Base-by-base conservation (phyloP, 805 yeast species). In the Wickerhamomyces alni region DNA sequence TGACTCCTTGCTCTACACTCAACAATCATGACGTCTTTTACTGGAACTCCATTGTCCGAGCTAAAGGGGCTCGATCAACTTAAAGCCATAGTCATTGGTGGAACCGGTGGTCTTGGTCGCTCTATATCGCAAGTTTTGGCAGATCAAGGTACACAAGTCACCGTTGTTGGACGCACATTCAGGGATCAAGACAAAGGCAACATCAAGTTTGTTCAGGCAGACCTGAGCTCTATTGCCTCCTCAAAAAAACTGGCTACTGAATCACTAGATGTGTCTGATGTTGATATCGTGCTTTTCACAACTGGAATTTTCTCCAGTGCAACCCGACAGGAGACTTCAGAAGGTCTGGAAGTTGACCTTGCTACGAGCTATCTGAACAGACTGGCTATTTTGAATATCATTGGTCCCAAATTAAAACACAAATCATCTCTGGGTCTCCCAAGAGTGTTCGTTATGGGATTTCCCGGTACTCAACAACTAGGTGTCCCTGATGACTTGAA, bases 61-160 rank as follows among this genome's bases (percentile, higher is more conserved):
- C 8, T 26, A 11, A 6, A 26, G 12, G 15, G 15, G 6, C 13
- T 26, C 15, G 13, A 26, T n/a, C 29, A 28, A n/a, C 21, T 37
- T 8, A 36, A 40, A 3, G 45, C 44, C 2, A 30, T 49, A 2
- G 61, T 65, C n/a, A 44, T 66, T 30, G 71, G 71, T 19, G 71
- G 71, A 10, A 66, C 70, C 2, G 63, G 64, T 37, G 71, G 71
- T 4, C 39, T 65, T 4, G 71, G 71, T 5, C 55, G 64, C 17
- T 59, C 67, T 2, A 43, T 66, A n/a, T 45, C 58, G 4, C 41
- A 40, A 10, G 37, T 38, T 8, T 40, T 62, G 15, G 59, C 63
- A 1, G 15, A 39, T 2, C 33, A 43, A 8, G 67, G 65, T 17
- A 62, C 59, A 1, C 34, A 50, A 2, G 67, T 65, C 5, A 61